Percentiles rank a stretch among this genome's conserved stretches.
These are phyloP conservation scores for Gypsophila paniculata DNA, from an alignment of 179 eudicot genomes.

Conservation along the genomic window DNA sequence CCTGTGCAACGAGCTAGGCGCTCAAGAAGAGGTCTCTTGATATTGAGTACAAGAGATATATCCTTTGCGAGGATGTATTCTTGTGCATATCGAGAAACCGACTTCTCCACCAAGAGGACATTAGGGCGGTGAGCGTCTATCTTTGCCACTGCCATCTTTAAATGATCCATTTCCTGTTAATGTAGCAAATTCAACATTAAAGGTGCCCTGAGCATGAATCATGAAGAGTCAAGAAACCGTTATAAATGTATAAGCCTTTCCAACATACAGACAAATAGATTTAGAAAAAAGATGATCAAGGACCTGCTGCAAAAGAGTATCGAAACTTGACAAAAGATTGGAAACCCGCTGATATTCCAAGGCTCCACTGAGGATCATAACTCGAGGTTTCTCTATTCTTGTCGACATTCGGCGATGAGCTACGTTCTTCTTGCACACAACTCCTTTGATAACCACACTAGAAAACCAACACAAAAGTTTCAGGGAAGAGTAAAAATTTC, in stretches of 20 bases:
- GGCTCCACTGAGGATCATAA: conserved; percentile 95
- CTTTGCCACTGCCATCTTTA: conserved; percentile 99
- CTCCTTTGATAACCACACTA: conserved; percentile 82
- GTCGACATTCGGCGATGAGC: conserved; percentile 92
- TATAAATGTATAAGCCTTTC: too few species aligned
- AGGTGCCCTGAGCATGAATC: too few species aligned
- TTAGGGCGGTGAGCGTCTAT: conserved; percentile 77
- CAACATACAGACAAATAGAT: too few species aligned
- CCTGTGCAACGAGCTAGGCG: conserved; percentile 98
- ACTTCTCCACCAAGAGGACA: conserved; percentile 92
- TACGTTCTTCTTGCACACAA: conserved; percentile 96
- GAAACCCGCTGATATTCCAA: conserved; percentile 95
- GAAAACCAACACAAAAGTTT: conserved; percentile 22
- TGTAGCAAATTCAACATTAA: neutral
- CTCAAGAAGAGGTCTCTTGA: conserved; percentile 86
- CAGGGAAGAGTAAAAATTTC: conserved; percentile 4
- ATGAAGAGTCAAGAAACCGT: too few species aligned
- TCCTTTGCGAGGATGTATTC: conserved; percentile 85
- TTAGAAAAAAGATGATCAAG: conserved; percentile 6
- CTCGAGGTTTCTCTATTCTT: conserved; percentile 73
- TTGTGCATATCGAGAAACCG: conserved; percentile 94
- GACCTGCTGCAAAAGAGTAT: conserved; percentile 97
- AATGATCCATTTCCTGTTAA: conserved; percentile 92
- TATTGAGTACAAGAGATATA: conserved; percentile 85
- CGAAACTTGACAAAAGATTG: conserved; percentile 79